These are phyloP conservation scores for Penicillium canariense DNA, from an alignment of 495 filamentous ascomycete species.

Conservation along the genomic window DNA sequence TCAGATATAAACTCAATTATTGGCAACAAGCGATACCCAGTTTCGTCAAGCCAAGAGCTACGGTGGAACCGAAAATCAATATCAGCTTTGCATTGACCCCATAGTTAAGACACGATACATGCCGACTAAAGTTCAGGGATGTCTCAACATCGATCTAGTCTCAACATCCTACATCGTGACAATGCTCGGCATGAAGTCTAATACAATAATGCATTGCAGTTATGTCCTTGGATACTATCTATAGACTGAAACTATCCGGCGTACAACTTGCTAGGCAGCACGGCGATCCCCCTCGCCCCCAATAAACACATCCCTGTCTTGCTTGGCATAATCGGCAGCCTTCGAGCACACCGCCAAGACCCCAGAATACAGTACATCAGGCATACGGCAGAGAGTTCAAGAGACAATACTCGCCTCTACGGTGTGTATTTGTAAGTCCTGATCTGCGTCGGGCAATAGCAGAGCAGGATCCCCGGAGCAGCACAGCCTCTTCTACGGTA, in stretches of 20 bases:
- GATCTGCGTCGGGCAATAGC: background rate
- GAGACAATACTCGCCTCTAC: background rate
- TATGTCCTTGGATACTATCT: background rate
- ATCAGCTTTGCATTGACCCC: background rate
- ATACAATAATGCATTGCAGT: background rate
- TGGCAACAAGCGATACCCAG: background rate
- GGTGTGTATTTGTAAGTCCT: background rate
- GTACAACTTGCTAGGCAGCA: conserved; percentile 2
- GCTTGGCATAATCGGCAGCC: conserved; percentile 5
- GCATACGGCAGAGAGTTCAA: background rate
- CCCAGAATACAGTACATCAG: background rate
- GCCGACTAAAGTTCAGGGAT: background rate
- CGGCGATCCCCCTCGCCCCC: background rate
- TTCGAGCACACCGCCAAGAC: conserved; percentile 8
- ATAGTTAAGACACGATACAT: background rate
- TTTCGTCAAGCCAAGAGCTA: background rate
- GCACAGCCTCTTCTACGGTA: background rate
- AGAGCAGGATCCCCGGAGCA: background rate
- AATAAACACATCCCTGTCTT: conserved; percentile 11
- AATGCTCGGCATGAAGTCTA: background rate
- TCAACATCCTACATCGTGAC: background rate
- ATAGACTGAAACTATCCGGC: background rate
- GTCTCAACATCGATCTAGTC: background rate
- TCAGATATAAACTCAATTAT: background rate
- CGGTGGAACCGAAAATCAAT: background rate